These are phyloP conservation scores for Phytomonas sp. DNA, from an alignment of 208 protist genomes.

Conservation along the genomic window DNA sequence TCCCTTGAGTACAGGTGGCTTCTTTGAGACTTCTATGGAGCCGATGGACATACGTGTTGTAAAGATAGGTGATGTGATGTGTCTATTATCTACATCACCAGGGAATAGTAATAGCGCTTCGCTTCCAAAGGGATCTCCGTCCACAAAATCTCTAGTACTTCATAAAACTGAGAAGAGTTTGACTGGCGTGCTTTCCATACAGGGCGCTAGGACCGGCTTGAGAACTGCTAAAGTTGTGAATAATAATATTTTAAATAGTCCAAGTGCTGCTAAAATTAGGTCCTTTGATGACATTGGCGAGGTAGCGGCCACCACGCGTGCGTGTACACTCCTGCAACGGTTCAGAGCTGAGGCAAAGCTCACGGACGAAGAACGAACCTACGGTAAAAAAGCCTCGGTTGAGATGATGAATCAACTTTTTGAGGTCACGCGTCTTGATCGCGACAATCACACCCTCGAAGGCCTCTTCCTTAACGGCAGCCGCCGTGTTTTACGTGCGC, in stretches of 20 bases:
- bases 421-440: constrained; percentile 63
- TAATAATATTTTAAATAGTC: neutral
- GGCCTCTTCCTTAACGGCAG: constrained; percentile 61
- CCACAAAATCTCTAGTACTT: neutral
- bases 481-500: constrained; percentile 32
- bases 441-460: constrained; percentile 30
- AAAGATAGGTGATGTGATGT: constrained; percentile 34
- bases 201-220: neutral
- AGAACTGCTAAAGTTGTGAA: neutral
- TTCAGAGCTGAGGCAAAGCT: constrained; percentile 42
- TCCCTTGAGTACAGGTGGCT: constrained; percentile 71
- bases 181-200: neutral
- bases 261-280: neutral
- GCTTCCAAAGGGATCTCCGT: neutral
- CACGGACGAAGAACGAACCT: constrained; percentile 38
- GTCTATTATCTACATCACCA: constrained; percentile 9
- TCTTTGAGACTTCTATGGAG: constrained; percentile 43
- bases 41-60: constrained; percentile 17
- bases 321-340: constrained; percentile 7
- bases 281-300: neutral
- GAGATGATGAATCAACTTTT: constrained; percentile 49
- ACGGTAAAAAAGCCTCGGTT: constrained; percentile 33
- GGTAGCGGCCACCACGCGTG: neutral
- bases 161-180: neutral
- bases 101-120: neutral